Conservation (phyloP, 768 basidiomycete genomes). For the Coprinopsis sp. region DNA sequence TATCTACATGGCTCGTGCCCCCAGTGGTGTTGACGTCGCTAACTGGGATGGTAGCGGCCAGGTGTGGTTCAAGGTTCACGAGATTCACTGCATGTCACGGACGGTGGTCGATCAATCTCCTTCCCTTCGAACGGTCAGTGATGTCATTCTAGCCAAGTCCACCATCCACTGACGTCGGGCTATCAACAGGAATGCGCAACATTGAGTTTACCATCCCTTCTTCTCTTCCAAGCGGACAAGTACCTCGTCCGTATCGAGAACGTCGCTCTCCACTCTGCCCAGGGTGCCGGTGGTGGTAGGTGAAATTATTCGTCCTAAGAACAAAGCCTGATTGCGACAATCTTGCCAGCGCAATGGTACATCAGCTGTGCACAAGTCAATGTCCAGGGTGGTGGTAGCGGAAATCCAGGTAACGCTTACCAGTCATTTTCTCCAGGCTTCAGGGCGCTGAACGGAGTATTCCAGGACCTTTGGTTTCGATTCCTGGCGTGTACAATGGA, state of each 20-base stretch:
- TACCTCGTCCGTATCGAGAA: slow-evolving; percentile 36
- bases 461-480: slow-evolving; percentile 21
- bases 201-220: slow-evolving; percentile 33
- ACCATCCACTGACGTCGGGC: not conserved
- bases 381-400: slow-evolving; percentile 29
- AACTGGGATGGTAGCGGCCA: slow-evolving; percentile 35
- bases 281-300: slow-evolving; percentile 31
- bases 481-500: slow-evolving; percentile 26
- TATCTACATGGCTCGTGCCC: slow-evolving; percentile 44
- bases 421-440: too few relatives aligned
- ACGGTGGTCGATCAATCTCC: slow-evolving; percentile 35
- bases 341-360: slow-evolving; percentile 25
- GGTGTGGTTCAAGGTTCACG: slow-evolving; percentile 41
- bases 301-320: not conserved
- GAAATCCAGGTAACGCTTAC: slow-evolving; percentile 18
- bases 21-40: slow-evolving; percentile 29
- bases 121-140: slow-evolving; percentile 32
- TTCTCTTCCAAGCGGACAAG: slow-evolving; percentile 32
- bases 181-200: not conserved
- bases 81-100: slow-evolving; percentile 37
- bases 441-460: too few relatives aligned
- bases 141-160: not conserved
- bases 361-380: slow-evolving; percentile 35
- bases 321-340: not conserved
- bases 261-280: slow-evolving; percentile 37